Percentiles rank a stretch among this genome's conserved stretches.
Evolutionary conservation across 257 asterid species (phyloP).

Genomic region (Jacaranda mimosifolia): DNA sequence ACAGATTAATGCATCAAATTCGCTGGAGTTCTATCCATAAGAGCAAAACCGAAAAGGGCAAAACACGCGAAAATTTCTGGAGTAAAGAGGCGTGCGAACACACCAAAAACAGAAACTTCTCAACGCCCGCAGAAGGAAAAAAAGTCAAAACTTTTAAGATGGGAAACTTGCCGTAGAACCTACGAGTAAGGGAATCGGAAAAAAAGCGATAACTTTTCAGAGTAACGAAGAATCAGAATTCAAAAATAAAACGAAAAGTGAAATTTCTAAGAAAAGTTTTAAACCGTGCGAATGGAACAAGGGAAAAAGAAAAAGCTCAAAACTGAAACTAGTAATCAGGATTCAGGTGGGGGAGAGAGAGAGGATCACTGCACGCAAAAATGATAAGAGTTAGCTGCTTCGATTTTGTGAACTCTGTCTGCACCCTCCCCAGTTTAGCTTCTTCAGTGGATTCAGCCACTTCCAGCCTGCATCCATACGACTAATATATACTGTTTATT

Average conservation of each 20-base stretch:
- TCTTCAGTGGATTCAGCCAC: background rate
- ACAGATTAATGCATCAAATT: background rate
- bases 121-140: background rate
- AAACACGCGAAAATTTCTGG: background rate
- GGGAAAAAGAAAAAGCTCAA: background rate
- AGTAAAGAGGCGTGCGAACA: background rate
- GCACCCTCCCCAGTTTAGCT: background rate
- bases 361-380: slow-evolving; percentile 57
- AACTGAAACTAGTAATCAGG: background rate
- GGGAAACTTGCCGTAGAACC: background rate
- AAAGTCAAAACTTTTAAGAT: background rate
- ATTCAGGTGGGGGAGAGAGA: background rate
- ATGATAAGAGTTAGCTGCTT: slow-evolving; percentile 45
- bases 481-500: too few relatives aligned
- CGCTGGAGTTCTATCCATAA: background rate
- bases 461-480: too few relatives aligned
- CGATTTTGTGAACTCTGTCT: slow-evolving; percentile 27
- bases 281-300: background rate
- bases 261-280: background rate
- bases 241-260: background rate
- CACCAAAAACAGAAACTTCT: background rate
- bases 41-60: background rate
- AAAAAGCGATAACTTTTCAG: too few relatives aligned
- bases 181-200: too few relatives aligned
- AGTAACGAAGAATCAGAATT: background rate